A percentile compares a stretch with the other conserved stretches of the same genome.
Conservation (phyloP, 2,329 filamentous ascomycete genomes). For the Berkeleyomyces rouxiae region DNA sequence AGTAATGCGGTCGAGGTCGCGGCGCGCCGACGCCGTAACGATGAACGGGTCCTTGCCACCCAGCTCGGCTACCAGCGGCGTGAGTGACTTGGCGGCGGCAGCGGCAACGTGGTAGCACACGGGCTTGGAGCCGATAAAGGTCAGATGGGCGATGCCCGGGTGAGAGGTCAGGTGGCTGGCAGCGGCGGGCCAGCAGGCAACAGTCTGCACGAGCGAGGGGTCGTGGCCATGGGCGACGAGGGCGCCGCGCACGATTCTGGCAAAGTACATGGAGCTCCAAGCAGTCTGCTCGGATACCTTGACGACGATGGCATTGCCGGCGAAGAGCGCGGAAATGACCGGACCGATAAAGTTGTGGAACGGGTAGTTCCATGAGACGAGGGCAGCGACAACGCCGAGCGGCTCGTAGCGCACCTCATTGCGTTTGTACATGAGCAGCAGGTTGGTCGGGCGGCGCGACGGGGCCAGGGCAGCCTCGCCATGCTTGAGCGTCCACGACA, state of each 20-base stretch:
- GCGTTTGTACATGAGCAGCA: slow-evolving; percentile 89
- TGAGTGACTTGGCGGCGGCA: slow-evolving; percentile 73
- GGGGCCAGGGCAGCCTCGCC: slow-evolving; percentile 66
- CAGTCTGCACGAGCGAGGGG: slow-evolving; percentile 62
- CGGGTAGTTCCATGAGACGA: slow-evolving; percentile 93
- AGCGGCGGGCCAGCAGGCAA: slow-evolving; percentile 75
- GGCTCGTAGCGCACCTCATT: slow-evolving; percentile 87
- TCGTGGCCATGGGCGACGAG: slow-evolving; percentile 70
- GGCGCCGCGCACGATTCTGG: slow-evolving; percentile 60
- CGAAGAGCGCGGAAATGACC: slow-evolving; percentile 76
- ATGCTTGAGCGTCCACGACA: slow-evolving; percentile 84
- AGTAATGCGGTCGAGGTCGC: slow-evolving; percentile 52
- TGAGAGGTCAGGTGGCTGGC: slow-evolving; percentile 75
- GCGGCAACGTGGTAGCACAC: slow-evolving; percentile 80
- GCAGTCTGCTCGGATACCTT: slow-evolving; percentile 93
- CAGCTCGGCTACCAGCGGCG: slow-evolving; percentile 74
- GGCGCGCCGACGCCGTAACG: slow-evolving; percentile 58
- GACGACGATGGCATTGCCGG: slow-evolving; percentile 80
- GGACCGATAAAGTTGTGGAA: slow-evolving; percentile 93
- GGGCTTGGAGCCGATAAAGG: slow-evolving; percentile 82
- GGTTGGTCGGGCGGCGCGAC: slow-evolving; percentile 63
- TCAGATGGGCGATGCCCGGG: slow-evolving; percentile 69
- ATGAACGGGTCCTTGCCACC: slow-evolving; percentile 92
- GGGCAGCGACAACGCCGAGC: slow-evolving; percentile 76
- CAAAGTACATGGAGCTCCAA: slow-evolving; percentile 78